Evolutionary conservation across 768 basidiomycete genomes (phyloP).

Genomic region (Mycena leptocephala): DNA sequence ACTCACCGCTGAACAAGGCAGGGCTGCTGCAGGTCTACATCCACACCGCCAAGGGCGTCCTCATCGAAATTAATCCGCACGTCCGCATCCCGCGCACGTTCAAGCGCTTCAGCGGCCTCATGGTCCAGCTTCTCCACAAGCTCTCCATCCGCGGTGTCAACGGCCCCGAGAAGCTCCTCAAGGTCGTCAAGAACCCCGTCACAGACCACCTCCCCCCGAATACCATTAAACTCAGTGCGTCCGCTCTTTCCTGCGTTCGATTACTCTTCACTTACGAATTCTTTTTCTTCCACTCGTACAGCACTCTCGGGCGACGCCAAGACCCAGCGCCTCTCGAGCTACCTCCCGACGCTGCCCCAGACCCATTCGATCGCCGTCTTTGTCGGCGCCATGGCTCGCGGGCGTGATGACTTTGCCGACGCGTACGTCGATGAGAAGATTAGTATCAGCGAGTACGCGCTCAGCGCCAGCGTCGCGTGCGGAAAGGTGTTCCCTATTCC

Average conservation of each 20-base stretch:
- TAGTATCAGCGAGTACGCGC: conserved; percentile 93
- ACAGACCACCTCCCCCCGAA: conserved; percentile 95
- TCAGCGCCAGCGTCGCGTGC: conserved; percentile 96
- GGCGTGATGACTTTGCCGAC: conserved; percentile 97
- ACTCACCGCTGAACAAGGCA: conserved; percentile 98
- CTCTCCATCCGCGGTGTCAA: conserved; percentile 96
- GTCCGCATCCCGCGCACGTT: conserved; percentile 98
- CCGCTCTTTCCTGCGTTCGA: not conserved
- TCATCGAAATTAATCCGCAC: conserved; percentile 98
- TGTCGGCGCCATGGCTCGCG: conserved; percentile 98
- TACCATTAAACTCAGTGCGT: conserved; percentile 95
- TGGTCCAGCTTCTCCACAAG: conserved; percentile 99
- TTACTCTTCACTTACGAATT: not conserved
- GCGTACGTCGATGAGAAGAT: conserved; percentile 96
- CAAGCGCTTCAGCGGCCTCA: conserved; percentile 97
- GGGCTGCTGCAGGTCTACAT: conserved; percentile 98
- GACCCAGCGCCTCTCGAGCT: conserved; percentile 84
- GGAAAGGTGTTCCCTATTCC: conserved; percentile 83
- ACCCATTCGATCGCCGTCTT: conserved; percentile 95
- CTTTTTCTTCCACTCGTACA: conserved; percentile 46
- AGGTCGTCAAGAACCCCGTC: conserved; percentile 99
- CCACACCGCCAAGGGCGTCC: conserved; percentile 95
- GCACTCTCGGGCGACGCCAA: conserved; percentile 95
- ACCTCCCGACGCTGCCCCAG: conserved; percentile 88
- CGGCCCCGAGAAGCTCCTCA: conserved; percentile 96